Conservation (phyloP, 768 basidiomycete genomes). For the Leccinellum luteum region DNA sequence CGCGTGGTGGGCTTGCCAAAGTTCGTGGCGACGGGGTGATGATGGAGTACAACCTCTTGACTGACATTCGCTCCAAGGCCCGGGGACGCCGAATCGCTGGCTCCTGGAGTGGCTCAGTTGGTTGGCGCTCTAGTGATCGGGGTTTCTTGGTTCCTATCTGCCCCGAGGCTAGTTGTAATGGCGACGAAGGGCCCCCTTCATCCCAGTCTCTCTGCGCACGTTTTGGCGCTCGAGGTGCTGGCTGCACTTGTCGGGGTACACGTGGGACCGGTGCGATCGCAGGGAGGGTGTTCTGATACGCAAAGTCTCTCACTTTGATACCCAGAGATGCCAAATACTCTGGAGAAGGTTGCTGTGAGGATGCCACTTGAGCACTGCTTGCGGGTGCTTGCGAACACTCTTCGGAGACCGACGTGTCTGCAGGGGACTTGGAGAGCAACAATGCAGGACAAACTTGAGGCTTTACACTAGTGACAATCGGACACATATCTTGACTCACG, state of each 20-base stretch:
- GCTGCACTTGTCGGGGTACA: slow-evolving; percentile 48
- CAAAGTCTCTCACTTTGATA: slow-evolving; percentile 58
- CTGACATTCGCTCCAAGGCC: slow-evolving; percentile 16
- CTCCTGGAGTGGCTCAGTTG: slow-evolving; percentile 36
- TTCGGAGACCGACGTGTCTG: slow-evolving; percentile 7
- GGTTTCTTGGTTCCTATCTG: slow-evolving; percentile 20
- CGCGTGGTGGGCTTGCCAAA: slow-evolving; percentile 4
- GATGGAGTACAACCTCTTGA: slow-evolving; percentile 17
- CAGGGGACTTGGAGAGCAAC: slow-evolving; percentile 20
- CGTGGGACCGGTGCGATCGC: slow-evolving; percentile 53
- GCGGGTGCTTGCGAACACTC: slow-evolving; percentile 19
- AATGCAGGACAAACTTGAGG: slow-evolving; percentile 34
- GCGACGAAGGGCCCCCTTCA: slow-evolving; percentile 17
- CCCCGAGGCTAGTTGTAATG: slow-evolving; percentile 7
- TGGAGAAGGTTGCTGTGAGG: slow-evolving; percentile 37
- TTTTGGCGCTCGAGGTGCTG: slow-evolving; percentile 36
- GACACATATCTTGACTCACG: slow-evolving; percentile 38
- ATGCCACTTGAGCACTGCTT: neutral
- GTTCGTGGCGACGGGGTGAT: slow-evolving; percentile 6
- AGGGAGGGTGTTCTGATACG: slow-evolving; percentile 64
- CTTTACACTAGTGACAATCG: slow-evolving; percentile 24
- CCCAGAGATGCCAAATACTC: slow-evolving; percentile 31
- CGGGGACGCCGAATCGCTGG: slow-evolving; percentile 14
- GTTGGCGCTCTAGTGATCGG: slow-evolving; percentile 28
- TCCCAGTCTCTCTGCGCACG: slow-evolving; percentile 36